Percentiles rank a stretch among this genome's conserved stretches.
Evolutionary conservation across 1,284 basidiomycete genomes (phyloP).

Genomic region (Erythrobasidium hasegawianum): DNA sequence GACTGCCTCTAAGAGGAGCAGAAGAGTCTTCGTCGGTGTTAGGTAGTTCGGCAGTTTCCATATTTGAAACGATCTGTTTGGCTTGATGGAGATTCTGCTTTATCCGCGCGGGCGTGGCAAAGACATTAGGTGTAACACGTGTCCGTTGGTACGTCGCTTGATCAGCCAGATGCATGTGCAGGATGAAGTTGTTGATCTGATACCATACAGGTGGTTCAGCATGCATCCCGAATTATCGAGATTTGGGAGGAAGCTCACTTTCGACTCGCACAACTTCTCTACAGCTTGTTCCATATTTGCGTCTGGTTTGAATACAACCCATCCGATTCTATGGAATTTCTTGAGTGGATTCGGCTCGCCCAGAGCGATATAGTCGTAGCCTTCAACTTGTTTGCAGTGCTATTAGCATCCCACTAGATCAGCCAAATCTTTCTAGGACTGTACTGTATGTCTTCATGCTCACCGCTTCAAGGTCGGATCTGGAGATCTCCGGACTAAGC

Average conservation of each 20-base stretch:
- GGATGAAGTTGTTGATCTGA: constrained; percentile 88
- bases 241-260: no score
- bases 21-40: constrained; percentile 31
- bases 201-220: no score
- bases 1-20: constrained; percentile 45
- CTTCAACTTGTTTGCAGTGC: constrained; percentile 49
- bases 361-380: constrained; percentile 68
- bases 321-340: constrained; percentile 85
- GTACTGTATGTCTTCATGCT: no score
- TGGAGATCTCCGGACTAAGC: constrained; percentile 84
- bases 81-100: constrained; percentile 71
- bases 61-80: constrained; percentile 59
- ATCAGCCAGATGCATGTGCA: constrained; percentile 78
- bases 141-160: constrained; percentile 72
- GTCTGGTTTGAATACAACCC: constrained; percentile 78
- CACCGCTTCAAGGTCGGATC: constrained; percentile 81
- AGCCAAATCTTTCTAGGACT: no score
- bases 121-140: constrained; percentile 72
- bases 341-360: constrained; percentile 85
- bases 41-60: constrained; percentile 30
- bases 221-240: no score
- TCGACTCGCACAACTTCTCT: constrained; percentile 69
- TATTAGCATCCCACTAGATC: constrained; percentile 35
- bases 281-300: constrained; percentile 72
- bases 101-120: constrained; percentile 71